Base-by-base conservation (phyloP, 495 filamentous ascomycete genomes). In the Niebla homalea region DNA sequence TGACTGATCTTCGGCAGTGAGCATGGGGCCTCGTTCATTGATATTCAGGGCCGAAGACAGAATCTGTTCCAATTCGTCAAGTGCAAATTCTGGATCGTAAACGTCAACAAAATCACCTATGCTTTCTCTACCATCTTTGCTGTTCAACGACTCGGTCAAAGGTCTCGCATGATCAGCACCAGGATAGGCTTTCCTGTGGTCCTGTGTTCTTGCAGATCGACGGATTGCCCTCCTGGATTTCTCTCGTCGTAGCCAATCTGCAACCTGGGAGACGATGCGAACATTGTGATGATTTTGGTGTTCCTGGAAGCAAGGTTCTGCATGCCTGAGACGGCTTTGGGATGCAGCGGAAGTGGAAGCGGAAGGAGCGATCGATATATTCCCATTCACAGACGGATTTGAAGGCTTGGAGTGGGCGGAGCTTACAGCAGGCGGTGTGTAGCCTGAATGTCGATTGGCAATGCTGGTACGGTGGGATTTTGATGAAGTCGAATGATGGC, bases 221-320 rank as follows among this genome's bases (percentile, higher is more conserved):
- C 70, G 70, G 18, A 66, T 63, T 46, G 71, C 71, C 56, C 71
- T 77, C 62, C 81, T 86, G 23, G 68, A 61, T 63, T 83, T 85
- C 62, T 94, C 87, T 38, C 77, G 73, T 47, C 86, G 74, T 37
- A 95, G 70, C 89, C 89, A 95, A 50, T 82, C 78, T 19, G 73
- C 69, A 20, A 95, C 79, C 60, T 90, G 85, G 38, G 76, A 70
- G 36, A 90, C 61, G 5, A 95, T 66, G 48, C 65, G 71, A 55
- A 77, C 69, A 40, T 65, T 65, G 43, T 60, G 52, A 25, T 63
- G 51, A 46, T 74, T 68, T 46, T 66, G 55, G 10, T 62, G 60
- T 51, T 70, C 51, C 48, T 48, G 14, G 36, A 48, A 38, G 19
- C 42, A 19, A 29, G 32, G 12, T 19, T 23, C 32, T 44, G 38